phyloP scores from a whole-genome alignment of 2,329 filamentous ascomycete species.

The Pseudogymnoascus sp. region DNA sequence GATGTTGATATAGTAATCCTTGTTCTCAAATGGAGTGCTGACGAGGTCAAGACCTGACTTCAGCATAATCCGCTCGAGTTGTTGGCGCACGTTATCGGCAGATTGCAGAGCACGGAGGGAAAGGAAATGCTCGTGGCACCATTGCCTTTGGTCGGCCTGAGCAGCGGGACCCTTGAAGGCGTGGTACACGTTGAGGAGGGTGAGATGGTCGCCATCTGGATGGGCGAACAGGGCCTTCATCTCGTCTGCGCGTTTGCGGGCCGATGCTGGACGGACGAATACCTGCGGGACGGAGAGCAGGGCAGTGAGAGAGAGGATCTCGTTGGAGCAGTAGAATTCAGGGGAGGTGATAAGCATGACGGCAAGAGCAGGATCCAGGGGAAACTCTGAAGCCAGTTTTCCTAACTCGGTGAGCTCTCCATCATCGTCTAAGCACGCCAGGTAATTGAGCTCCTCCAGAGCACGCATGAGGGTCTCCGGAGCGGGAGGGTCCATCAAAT shows the following conservation, averaged over 20 bases:
- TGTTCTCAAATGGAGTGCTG: slow-evolving; percentile 84
- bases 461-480: slow-evolving; percentile 98
- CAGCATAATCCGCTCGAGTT: slow-evolving; percentile 96
- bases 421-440: slow-evolving; percentile 93
- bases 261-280: slow-evolving; percentile 77
- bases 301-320: slow-evolving; percentile 90
- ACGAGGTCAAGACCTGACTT: slow-evolving; percentile 76
- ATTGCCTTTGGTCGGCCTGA: slow-evolving; percentile 69
- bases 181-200: slow-evolving; percentile 94
- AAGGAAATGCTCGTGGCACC: slow-evolving; percentile 96
- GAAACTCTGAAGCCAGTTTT: slow-evolving; percentile 85
- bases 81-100: slow-evolving; percentile 85
- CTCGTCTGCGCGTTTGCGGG: slow-evolving; percentile 86
- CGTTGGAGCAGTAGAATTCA: slow-evolving; percentile 98
- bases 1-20: slow-evolving; percentile 98
- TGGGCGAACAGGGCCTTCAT: slow-evolving; percentile 96
- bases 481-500: slow-evolving; percentile 95
- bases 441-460: slow-evolving; percentile 92
- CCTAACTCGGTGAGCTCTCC: slow-evolving; percentile 84
- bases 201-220: slow-evolving; percentile 88
- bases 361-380: slow-evolving; percentile 83
- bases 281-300: slow-evolving; percentile 91
- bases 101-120: slow-evolving; percentile 81
- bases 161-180: slow-evolving; percentile 76
- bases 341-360: slow-evolving; percentile 98